phyloP scores from a whole-genome alignment of 2,329 filamentous ascomycete genomes.

The Curvularia verruculosa region DNA sequence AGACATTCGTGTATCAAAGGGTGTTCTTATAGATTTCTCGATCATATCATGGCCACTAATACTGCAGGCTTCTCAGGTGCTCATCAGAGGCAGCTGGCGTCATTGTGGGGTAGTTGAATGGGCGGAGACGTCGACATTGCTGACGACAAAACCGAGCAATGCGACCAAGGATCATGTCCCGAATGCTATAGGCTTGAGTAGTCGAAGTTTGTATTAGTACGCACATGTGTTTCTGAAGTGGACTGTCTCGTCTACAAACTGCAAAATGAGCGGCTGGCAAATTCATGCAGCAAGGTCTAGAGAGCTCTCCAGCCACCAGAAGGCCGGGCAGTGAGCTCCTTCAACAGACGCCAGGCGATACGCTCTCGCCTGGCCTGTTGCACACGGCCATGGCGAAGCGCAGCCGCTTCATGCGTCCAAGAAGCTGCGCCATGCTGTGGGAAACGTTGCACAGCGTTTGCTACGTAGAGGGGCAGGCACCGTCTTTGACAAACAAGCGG shows the following conservation, averaged over 20 bases:
- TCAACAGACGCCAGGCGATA: slow-evolving; percentile 1
- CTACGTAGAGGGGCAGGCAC: not conserved
- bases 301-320: not conserved
- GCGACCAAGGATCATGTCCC: not conserved
- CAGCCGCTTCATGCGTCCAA: slow-evolving; percentile 13
- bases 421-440: slow-evolving; percentile 17
- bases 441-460: not conserved
- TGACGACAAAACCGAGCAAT: slow-evolving; percentile 3
- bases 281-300: not conserved
- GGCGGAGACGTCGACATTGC: not conserved
- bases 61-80: not conserved
- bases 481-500: not conserved
- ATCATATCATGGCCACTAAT: not conserved
- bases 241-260: not conserved
- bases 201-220: not conserved
- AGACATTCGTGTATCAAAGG: slow-evolving; percentile 11
- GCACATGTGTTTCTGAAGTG: not conserved
- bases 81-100: slow-evolving; percentile 13
- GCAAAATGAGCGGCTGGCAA: not conserved
- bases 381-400: slow-evolving; percentile 2
- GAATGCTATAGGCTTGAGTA: not conserved
- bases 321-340: not conserved
- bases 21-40: not conserved
- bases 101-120: slow-evolving; percentile 23
- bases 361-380: slow-evolving; percentile 16